Evolutionary conservation across 2,329 filamentous ascomycete genomes (phyloP), one percentile per base, ranked within the genome.

Genomic region (Monilinia fructicola): DNA sequence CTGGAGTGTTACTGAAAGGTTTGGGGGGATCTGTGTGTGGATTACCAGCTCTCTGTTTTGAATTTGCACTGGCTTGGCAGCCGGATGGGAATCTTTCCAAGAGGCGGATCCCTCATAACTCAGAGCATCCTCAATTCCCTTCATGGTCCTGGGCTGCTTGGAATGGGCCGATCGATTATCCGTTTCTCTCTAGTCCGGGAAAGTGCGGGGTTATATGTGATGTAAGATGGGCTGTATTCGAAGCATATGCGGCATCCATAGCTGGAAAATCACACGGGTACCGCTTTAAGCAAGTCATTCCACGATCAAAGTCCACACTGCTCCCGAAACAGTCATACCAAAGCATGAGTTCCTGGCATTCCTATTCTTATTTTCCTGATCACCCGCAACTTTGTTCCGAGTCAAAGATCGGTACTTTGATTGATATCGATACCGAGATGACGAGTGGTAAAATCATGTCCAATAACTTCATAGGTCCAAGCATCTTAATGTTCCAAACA

Each of bases 91-190:
- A 46, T 46, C 40, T 59, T 46, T n/a, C 40, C 18, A 18, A 18
- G 18, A 46, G 55, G 46, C 16, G 4, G 26, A 44, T 21, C 3
- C 31, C 11, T 12, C 40, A 44, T 31, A 21, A 46, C 2, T 59
- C 18, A 18, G 28, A 3, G 11, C 6, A 46, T 2, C n/a, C 31
- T 31, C 18, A 6, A 31, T 59, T 59, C 46, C 55, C 55, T 28
- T 46, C 55, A 14, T 59, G 40, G 55, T 59, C 55, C 12, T 59
- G 55, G 55, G 26, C 55, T 16, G 40, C 16, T n/a, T 59, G 55
- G 55, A 46, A 16, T 44, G 55, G 40, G 9, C 26, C 21, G 1
- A 46, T 59, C 31, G 40, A 59, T 18, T 59, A 59, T 46, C 40
- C 55, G 3, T 35, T 59, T n/a, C 55, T 59, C n/a, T 44, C 26